Evolutionary conservation across 2,329 filamentous ascomycete genomes (phyloP).

Genomic region (Dryadomyces sulphureus): DNA sequence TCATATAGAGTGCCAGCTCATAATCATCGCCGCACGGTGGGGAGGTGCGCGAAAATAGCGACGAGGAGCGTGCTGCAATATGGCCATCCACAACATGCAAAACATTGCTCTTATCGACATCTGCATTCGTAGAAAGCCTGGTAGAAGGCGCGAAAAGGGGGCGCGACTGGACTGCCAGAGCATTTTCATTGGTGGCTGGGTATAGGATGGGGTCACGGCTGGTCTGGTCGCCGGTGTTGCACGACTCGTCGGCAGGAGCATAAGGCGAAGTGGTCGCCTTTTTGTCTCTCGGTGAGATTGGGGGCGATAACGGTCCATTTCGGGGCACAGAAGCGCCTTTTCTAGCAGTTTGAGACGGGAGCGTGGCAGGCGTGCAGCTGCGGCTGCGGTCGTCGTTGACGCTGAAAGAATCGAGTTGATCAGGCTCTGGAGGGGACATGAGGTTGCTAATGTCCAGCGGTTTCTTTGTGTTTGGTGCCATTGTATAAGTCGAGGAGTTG

Average conservation of each 20-base stretch:
- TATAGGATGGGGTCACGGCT: conserved; percentile 45
- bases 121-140: conserved; percentile 20
- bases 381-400: conserved; percentile 13
- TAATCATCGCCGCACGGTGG: conserved; percentile 40
- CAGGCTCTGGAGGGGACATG: conserved; percentile 47
- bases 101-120: conserved; percentile 27
- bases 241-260: not conserved
- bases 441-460: conserved; percentile 35
- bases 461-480: conserved; percentile 19
- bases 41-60: conserved; percentile 25
- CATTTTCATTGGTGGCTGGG: conserved; percentile 26
- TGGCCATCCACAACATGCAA: conserved; percentile 33
- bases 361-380: conserved; percentile 4
- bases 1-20: conserved; percentile 35
- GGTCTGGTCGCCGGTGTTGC: not conserved
- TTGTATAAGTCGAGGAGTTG: not conserved
- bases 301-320: conserved; percentile 36
- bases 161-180: conserved; percentile 26
- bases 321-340: conserved; percentile 16
- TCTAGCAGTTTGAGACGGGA: not conserved
- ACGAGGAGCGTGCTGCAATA: conserved; percentile 26
- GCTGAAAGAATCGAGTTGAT: conserved; percentile 36
- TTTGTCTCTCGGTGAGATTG: conserved; percentile 38
- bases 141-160: conserved; percentile 34
- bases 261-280: conserved; percentile 13